Base-by-base conservation (phyloP, 2,329 filamentous ascomycete species). In the Sporothrix curviconia region DNA sequence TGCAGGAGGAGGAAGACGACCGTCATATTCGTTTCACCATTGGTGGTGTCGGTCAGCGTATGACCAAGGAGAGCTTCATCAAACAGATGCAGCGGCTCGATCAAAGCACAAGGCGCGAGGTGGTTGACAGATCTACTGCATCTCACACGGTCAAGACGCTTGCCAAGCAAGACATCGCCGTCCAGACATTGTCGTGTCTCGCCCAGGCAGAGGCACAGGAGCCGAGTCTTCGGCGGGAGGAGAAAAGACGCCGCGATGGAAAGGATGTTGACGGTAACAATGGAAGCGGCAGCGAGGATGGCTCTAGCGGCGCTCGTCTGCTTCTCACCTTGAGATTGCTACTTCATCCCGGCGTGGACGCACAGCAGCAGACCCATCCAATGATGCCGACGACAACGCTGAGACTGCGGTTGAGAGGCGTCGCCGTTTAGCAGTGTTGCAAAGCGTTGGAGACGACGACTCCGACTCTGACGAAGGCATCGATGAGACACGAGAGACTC, bases 41-140 rank as follows among this genome's bases (percentile, higher is more conserved):
- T 61, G 83, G 80, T 44, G 83, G 85, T 34, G 81, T 84, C n/a
- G 87, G 87, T 6, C 78, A 79, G 60, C 82, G 89, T 49, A 86
- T 94, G 82, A 91, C 81, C 61, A 92, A 92, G 71, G 83, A 86
- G 4, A 87, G 91, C 66, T 92, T 94, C 67, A 83, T 94, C 60
- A 76, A 79, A 47, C 84, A 90, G 67, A 85, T 94, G 66, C 82
- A 84, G 62, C 81, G 84, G 62, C 77, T 92, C 59, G 87, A 92
- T 67, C 80, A 82, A 24, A 82, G 82, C 65, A 82, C 84, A 14
- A 78, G 79, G 6, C 74, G 73, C 36, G 77, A 82, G 59, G 75
- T 82, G 2, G 72, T 83, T 4, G 76, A 80, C 37, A 73, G 75
- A 56, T 81, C 79, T 0, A 71, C 66, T 5, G 79, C 78, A 1